phyloP scores from a whole-genome alignment of 1,284 basidiomycete species.

The Bondarzewia mesenterica region DNA sequence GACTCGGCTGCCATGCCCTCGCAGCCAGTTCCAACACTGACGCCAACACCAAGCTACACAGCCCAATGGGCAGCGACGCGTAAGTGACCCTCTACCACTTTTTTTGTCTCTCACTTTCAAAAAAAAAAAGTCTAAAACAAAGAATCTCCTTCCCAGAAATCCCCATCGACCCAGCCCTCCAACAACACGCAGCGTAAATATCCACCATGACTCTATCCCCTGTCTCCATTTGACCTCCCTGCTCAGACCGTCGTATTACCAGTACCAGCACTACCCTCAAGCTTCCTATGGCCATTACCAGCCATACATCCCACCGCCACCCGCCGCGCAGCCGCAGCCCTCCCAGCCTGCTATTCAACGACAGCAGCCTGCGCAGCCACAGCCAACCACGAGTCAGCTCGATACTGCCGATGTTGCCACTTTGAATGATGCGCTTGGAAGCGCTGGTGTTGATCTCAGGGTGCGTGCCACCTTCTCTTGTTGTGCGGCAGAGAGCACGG shows the following conservation, averaged over 20 bases:
- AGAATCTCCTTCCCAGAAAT: conserved; percentile 34
- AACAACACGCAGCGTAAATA: conserved; percentile 43
- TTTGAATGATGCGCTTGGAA: conserved; percentile 74
- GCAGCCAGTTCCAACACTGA: conserved; percentile 1
- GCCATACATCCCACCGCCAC: conserved; percentile 14
- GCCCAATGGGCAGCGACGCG: conserved; percentile 35
- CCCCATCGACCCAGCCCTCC: conserved; percentile 61
- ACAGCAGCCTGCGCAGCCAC: conserved; percentile 10
- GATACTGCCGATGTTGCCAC: conserved; percentile 68
- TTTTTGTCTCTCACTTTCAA: neutral
- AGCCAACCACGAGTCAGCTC: conserved; percentile 22
- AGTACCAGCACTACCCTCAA: conserved; percentile 15
- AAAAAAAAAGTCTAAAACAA: too few species aligned
- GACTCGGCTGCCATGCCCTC: conserved; percentile 3
- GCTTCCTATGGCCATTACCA: conserved; percentile 16
- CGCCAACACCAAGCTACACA: conserved; percentile 20
- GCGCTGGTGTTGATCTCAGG: conserved; percentile 74
- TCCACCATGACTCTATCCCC: neutral
- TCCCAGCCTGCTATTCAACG: conserved; percentile 16
- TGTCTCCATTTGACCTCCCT: conserved; percentile 9
- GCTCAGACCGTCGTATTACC: conserved; percentile 32
- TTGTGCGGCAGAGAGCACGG: too few species aligned
- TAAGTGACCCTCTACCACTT: conserved; percentile 17
- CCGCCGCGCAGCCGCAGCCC: conserved; percentile 13
- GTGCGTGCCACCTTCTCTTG: conserved; percentile 28